These are phyloP conservation scores for Pelargonium cotyledonis DNA, from an alignment of 441 rosid genomes.

Conservation along the genomic window DNA sequence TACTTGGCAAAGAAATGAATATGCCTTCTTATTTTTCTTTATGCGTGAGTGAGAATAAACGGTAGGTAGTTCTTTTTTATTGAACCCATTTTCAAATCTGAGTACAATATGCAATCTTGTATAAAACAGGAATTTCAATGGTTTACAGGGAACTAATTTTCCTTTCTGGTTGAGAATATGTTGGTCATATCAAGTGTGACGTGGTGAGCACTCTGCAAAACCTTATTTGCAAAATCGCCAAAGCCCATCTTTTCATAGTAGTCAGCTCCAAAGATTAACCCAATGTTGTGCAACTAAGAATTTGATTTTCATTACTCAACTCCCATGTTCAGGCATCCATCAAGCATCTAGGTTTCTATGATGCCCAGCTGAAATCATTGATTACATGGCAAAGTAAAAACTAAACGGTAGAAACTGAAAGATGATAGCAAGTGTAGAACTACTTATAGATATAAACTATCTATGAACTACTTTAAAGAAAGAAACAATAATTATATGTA, in stretches of 20 bases:
- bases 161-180: neutral
- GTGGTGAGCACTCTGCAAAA: neutral
- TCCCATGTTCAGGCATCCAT: slow-evolving; percentile 1
- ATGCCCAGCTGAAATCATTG: neutral
- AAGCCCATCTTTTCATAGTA: neutral
- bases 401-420: neutral
- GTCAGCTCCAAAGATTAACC: neutral
- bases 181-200: neutral
- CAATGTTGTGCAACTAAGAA: neutral
- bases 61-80: neutral
- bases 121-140: neutral
- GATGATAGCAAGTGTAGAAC: neutral
- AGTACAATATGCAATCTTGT: slow-evolving; percentile 3
- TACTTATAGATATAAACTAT: neutral
- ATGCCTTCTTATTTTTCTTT: neutral
- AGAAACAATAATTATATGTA: neutral
- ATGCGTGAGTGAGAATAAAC: neutral
- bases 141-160: neutral
- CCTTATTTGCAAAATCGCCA: neutral
- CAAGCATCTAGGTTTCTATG: slow-evolving; percentile 4
- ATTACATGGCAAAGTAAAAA: neutral
- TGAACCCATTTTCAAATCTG: neutral
- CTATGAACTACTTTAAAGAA: neutral
- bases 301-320: neutral
- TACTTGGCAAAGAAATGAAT: neutral